phyloP scores from a whole-genome alignment of 352 stramenopile genomes.

The Globisporangium barbulae region DNA sequence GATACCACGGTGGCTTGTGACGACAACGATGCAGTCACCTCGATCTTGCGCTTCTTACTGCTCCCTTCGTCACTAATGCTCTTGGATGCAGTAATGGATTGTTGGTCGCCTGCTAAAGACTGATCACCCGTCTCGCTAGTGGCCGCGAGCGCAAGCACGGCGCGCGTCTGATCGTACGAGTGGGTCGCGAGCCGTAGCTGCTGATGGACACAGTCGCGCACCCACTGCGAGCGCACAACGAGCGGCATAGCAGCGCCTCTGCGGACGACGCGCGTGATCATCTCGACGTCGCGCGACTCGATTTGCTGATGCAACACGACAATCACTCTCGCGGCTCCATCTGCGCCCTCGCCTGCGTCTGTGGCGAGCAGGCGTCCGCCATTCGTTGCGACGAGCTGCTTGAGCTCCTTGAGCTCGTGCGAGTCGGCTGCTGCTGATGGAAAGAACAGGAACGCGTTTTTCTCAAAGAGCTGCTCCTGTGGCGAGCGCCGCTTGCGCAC shows the following conservation, averaged over 20 bases:
- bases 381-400: constrained; percentile 22
- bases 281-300: constrained; percentile 12
- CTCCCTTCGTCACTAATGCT: not conserved
- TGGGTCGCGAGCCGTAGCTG: constrained; percentile 29
- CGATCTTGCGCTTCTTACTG: constrained; percentile 14
- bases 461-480: constrained; percentile 30
- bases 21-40: not conserved
- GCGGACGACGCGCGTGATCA: constrained; percentile 14
- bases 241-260: constrained; percentile 9
- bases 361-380: constrained; percentile 30
- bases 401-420: constrained; percentile 14
- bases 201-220: constrained; percentile 31
- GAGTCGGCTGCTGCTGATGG: not conserved
- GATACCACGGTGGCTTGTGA: not conserved
- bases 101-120: not conserved
- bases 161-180: constrained; percentile 14
- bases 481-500: constrained; percentile 24
- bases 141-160: constrained; percentile 2
- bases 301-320: constrained; percentile 22
- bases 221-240: constrained; percentile 39
- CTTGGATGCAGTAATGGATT: not conserved
- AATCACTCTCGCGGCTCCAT: constrained; percentile 6
- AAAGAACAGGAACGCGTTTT: constrained; percentile 30
- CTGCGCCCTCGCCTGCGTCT: not conserved
- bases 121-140: not conserved